Base-by-base conservation (phyloP, 257 asterid genomes). In the Nicotiana otophora region DNA sequence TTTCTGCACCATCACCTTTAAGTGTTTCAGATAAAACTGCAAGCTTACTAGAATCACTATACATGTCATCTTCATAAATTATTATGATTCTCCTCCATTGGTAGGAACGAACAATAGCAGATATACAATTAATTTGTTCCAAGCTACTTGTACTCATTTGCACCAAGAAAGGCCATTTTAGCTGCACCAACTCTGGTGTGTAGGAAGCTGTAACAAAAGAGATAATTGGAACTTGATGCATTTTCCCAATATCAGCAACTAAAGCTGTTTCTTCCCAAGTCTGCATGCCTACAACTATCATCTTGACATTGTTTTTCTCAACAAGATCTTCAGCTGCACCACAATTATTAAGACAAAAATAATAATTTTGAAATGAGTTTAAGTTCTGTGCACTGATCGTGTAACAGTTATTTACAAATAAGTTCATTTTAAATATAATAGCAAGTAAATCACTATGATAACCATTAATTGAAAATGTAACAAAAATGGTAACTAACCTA, bases 191-290 rank as follows among this genome's bases (percentile, higher is more conserved):
- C 30, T 46, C 68, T 28, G 64, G 82, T 46, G 34, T 65, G n/a
- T 57, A 46, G 15, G 83, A 74, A 62, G 91, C 79, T n/a, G 83
- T 80, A 3, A 84, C 88, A 14, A 85, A 85, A n/a, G 92, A 88
- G 79, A 88, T 82, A 63, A 88, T 65, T 4, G 92, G 91, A 46
- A 90, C 83, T 66, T 86, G 84, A 34, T 64, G 82, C 82, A 68
- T 80, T n/a, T 81, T 82, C 55, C 87, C 90, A 63, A 86, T 82
- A 60, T 84, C 86, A 33, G 92, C 91, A 46, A 88, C 84, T 77
- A 88, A 80, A 82, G 86, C 87, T 23, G 89, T 83, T 84, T 89
- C 90, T 66, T 88, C 91, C 89, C 89, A 89, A 26, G 86, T 84
- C 54, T 79, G 62, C 68, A 82, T 81, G 28, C 90, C 90, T 62